A percentile compares a stretch with the other conserved stretches of the same genome.
phyloP scores from a whole-genome alignment of 202 grass and related monocot genomes.

The Elaeis oleifera region DNA sequence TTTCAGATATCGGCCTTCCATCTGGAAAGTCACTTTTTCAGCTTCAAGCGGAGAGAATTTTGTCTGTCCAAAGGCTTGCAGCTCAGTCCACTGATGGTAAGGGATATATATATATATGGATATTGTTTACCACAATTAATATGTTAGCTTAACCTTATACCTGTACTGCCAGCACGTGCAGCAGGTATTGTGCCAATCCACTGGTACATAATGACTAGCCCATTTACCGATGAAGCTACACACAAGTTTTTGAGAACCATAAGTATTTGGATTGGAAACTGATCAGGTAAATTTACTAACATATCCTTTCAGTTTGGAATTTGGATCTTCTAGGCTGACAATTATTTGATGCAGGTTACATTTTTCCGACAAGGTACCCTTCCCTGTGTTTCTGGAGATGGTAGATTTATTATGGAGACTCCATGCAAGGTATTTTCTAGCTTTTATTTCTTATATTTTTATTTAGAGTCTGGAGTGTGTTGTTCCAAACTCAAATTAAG shows the following conservation, averaged over 20 bases:
- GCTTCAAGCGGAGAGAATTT: too few relatives aligned
- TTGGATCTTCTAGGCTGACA: conserved; percentile 9
- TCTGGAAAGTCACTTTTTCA: too few relatives aligned
- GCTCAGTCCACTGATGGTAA: conserved; percentile 37
- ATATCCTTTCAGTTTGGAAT: conserved; percentile 1
- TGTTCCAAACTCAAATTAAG: too few relatives aligned
- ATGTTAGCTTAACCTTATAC: conserved; percentile 8
- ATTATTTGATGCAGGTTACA: conserved; percentile 40
- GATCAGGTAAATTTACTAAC: conserved; percentile 61
- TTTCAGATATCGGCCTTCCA: too few relatives aligned
- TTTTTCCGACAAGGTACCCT: conserved; percentile 92
- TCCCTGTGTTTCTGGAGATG: conserved; percentile 72
- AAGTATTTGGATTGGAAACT: conserved; percentile 91
- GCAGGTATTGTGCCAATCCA: conserved; percentile 53
- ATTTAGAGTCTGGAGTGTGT: neutral
- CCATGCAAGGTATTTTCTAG: conserved; percentile 52
- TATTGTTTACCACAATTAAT: neutral
- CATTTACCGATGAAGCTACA: conserved; percentile 78
- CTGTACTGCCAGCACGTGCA: conserved; percentile 38
- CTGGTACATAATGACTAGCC: conserved; percentile 99
- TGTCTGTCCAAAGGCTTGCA: too few relatives aligned
- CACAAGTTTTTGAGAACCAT: conserved; percentile 82
- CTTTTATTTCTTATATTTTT: conserved; percentile 15
- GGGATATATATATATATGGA: neutral
- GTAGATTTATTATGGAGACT: conserved; percentile 91